Evolutionary conservation across 2,329 filamentous ascomycete species (phyloP).

Genomic region (Colletotrichum tropicale): DNA sequence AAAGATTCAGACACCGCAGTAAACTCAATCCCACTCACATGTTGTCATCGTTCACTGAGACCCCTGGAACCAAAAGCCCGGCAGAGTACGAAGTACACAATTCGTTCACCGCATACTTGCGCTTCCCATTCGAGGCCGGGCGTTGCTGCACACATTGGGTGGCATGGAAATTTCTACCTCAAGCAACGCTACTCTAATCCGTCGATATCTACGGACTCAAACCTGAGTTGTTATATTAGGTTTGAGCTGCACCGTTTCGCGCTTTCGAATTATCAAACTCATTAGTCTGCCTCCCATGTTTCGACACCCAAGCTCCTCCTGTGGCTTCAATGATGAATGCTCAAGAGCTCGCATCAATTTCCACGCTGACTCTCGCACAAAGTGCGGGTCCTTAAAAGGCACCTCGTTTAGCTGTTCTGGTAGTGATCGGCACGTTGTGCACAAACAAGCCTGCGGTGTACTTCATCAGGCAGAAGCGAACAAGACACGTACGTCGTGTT

Average conservation of each 20-base stretch:
- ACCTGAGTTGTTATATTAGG: not conserved
- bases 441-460: not conserved
- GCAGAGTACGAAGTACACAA: not conserved
- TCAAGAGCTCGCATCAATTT: not conserved
- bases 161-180: not conserved
- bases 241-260: not conserved
- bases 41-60: not conserved
- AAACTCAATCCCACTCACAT: not conserved
- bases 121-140: not conserved
- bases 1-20: not conserved
- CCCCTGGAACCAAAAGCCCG: not conserved
- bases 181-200: not conserved
- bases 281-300: not conserved
- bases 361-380: not conserved
- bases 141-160: not conserved
- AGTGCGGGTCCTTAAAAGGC: not conserved
- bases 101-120: not conserved
- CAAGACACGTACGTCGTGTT: not conserved
- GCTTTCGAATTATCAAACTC: not conserved
- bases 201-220: not conserved
- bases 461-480: not conserved
- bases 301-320: not conserved
- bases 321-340: not conserved
- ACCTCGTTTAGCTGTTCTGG: not conserved
- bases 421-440: not conserved